Base-by-base conservation (phyloP, 352 stramenopile species). In the Phytophthora citricola region DNA sequence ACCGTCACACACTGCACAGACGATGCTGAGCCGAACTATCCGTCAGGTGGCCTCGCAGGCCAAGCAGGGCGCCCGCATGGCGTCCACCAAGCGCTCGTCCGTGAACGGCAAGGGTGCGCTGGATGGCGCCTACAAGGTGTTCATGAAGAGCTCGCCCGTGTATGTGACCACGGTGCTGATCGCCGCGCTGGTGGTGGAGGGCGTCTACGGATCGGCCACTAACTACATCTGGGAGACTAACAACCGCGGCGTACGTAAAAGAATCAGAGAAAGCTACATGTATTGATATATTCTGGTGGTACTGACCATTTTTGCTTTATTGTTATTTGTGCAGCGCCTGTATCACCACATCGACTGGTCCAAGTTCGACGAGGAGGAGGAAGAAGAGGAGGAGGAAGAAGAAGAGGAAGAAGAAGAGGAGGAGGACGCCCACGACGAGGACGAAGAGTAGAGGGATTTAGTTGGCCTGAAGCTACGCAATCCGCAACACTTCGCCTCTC, bases 281-380 rank as follows among this genome's bases (percentile, higher is more conserved):
- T 9, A 47, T 34, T 45, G 24, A 20, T 5, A 26, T 55, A 55
- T 81, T 83, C 72, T 83, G 77, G 63, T 79, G 73, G 67, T 78
- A 55, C 65, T 69, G 32, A 55, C 63, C 17, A 36, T 38, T 34
- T 15, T 32, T 60, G 22, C 34, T 53, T 51, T 20, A 20, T 11
- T 49, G 45, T 22, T 26, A 26, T 26, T 52, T 6, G 22, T 45
- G 1, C 50, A 94, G 85, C 83, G 87, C 51, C 71, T 95, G 79
- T 95, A 94, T 74, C 84, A 95, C 71, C 87, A 95, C 81, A 87
- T 95, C 32, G 87, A 94, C 80, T 95, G 87, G 87, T 83, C 75
- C 34, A 78, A 94, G 69, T 95, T 95, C 75, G 89, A 90, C 70
- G 81, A 89, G 58, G 84, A 93, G 52, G 87, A 95, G 2, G 87